Base-by-base conservation (phyloP, 208 protist genomes). In the Wallacemonas sp. region DNA sequence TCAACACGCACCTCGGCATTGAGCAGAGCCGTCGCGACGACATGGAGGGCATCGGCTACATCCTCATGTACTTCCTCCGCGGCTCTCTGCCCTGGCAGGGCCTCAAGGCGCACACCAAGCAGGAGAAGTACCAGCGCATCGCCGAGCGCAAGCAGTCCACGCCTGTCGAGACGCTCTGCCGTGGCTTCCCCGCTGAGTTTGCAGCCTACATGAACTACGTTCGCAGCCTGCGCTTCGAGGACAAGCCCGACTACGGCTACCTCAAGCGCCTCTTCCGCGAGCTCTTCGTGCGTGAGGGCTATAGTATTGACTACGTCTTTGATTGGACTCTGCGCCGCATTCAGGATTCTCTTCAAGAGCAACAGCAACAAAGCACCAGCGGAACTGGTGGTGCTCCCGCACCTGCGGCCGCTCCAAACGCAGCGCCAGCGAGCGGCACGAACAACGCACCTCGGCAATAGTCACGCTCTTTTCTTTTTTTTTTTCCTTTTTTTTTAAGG, bases 61-160 rank as follows among this genome's bases (percentile, higher is more conserved):
- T 99, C 31, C 80, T 99, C 21, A 95, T 99, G 76, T 99, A 99
- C 82, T 99, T 99, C 68, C 72, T 98, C 28, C 89, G 97, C 28
- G 99, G 99, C 17, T 91, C 81, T 28, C 82, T 99, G 44, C 98
- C 99, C 38, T 99, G 98, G 99, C 98, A 99, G 81, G 98, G 97
- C 0, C 72, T 99, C 5, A 94, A 94, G 14, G 36, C 36, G 14
- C 80, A 90, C 47, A 99, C 94, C 4, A 99, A 99, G 80, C 89
- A 99, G 77, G 96, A 99, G 62, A 99, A 99, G 71, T 99, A 99
- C 75, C 97, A 99, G 47, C 97, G 93, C 58, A 99, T 99, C 70
- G 86, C 80, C 28, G 97, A 99, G 71, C 95, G 93, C 55, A 99
- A 99, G 86, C 93, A 97, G 77, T 80, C 78, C 22, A 99, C 95